phyloP scores from a whole-genome alignment of 2,329 filamentous ascomycete genomes.

The Botrytis sinoallii region DNA sequence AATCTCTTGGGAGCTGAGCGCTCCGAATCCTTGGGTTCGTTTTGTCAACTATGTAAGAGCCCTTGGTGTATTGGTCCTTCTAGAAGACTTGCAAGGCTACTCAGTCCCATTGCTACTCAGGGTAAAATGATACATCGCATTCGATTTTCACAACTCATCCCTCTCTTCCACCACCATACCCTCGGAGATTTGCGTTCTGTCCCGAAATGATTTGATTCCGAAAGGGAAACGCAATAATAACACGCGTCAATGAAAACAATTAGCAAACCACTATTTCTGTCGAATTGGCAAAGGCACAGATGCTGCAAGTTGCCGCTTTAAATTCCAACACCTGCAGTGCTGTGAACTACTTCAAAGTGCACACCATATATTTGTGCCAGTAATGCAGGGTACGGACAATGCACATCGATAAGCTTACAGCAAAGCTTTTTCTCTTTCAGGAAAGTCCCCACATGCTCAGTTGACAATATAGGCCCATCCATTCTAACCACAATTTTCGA shows the following conservation, averaged over 20 bases:
- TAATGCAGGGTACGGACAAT: neutral
- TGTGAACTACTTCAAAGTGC: neutral
- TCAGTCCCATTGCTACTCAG: neutral
- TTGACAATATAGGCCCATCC: neutral
- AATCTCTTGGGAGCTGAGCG: neutral
- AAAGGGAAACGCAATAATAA: neutral
- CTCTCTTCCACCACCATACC: neutral
- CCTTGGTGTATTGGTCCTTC: neutral
- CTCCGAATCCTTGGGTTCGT: neutral
- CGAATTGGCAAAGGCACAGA: neutral
- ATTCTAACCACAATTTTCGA: neutral
- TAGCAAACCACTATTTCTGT: neutral
- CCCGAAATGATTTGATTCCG: neutral
- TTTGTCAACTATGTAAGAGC: neutral
- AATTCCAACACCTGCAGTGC: neutral
- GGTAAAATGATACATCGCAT: neutral
- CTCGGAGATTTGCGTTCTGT: neutral
- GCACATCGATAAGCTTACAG: neutral
- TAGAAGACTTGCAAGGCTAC: neutral
- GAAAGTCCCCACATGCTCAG: neutral
- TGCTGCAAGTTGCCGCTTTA: conserved; percentile 1
- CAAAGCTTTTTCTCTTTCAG: neutral
- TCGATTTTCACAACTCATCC: neutral
- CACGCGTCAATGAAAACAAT: neutral
- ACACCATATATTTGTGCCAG: neutral